Evolutionary conservation across 441 rosid species (phyloP), one percentile per base, ranked within the genome.

Genomic region (Pelargonium australe): DNA sequence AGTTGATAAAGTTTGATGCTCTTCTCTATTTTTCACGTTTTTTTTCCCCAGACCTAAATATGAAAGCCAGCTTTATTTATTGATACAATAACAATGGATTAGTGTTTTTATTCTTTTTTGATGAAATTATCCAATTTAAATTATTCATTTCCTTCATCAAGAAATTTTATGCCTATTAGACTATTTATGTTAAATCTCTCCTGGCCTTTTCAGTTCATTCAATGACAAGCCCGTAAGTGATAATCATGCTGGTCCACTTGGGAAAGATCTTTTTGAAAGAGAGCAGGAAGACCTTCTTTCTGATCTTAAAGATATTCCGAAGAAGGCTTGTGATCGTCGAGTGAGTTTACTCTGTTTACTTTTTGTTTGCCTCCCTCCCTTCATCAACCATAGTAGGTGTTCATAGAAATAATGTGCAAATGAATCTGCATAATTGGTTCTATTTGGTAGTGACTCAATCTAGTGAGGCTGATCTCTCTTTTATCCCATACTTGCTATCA

Each of bases 251-350:
- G 98, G 99, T 72, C 97, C 98, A 12, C 75, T 87, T 60, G 99
- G 99, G 66, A 92, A 78, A 79, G 99, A 95, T 68, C 84, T 95
- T 68, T 92, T 95, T 64, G 97, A 95, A 77, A 95, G 78, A 80
- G 99, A 95, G 83, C 99, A 95, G 77, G 92, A 87, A 2, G 90
- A 90, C 79, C 97, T 95, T 72, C 87, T 95, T 62, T 67, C 95
- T 61, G 98, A 95, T 82, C 80, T 95, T 41, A 95, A 90, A 82
- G 93, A 92, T 75, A 86, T 92, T 62, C 98, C 99, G 0, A 95
- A 92, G 85, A 95, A 92, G 82, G 99, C 98, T 74, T 95, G 99
- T 68, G 98, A 92, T 86, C 97, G 97, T 20, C 89, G 93, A 34
- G 97, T 91, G 79, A 87, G 96, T 81, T 69, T 49, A 49, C 76